Conservation (phyloP, 73 alveolate species). For the Blepharisma japonicum region DNA sequence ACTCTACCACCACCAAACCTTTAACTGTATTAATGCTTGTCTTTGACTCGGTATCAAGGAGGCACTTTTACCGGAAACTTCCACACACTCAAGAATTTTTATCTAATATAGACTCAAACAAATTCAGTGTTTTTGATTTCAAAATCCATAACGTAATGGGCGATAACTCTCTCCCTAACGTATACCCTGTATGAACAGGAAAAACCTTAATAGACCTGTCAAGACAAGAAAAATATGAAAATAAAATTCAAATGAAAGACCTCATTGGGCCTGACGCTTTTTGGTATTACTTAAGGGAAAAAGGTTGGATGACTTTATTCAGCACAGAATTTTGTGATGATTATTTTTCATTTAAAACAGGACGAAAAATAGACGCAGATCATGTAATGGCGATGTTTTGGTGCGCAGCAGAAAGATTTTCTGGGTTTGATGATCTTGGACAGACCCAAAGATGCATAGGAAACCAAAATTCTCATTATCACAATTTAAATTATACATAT, state of each 20-base stretch:
- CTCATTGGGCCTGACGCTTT: neutral
- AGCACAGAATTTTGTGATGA: constrained; percentile 21
- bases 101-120: neutral
- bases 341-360: constrained; percentile 11
- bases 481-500: neutral
- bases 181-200: constrained; percentile 13
- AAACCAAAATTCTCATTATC: neutral
- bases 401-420: neutral
- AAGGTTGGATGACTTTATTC: constrained; percentile 14
- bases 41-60: constrained; percentile 23
- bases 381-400: constrained; percentile 22
- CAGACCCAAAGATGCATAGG: constrained; percentile 11
- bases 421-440: neutral
- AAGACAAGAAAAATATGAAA: neutral
- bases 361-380: neutral
- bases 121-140: neutral
- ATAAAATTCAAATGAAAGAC: neutral
- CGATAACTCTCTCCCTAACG: constrained; percentile 24
- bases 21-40: constrained; percentile 23
- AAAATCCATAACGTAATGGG: neutral
- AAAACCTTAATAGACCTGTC: neutral
- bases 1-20: neutral
- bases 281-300: neutral
- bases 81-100: constrained; percentile 16
- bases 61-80: constrained; percentile 8